These are phyloP conservation scores for Acrocalymma vagum DNA, from an alignment of 2,329 filamentous ascomycete species.

Conservation along the genomic window DNA sequence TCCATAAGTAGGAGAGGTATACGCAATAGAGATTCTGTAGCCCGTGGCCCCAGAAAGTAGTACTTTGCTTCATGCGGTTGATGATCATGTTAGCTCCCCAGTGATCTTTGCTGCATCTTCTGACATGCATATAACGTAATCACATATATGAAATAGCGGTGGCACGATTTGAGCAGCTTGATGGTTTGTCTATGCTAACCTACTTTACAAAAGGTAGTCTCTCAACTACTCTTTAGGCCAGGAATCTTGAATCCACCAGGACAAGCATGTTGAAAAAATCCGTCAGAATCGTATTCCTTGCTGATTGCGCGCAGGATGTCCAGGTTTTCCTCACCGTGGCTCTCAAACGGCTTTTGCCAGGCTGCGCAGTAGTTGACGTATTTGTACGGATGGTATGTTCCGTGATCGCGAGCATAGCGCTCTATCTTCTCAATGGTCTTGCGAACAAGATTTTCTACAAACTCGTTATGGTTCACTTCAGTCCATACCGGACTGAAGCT, in stretches of 20 bases:
- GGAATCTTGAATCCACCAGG: slow-evolving; percentile 39
- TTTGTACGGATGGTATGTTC: slow-evolving; percentile 7
- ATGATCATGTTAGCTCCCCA: too few species aligned
- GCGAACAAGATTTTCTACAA: slow-evolving; percentile 24
- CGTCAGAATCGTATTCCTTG: slow-evolving; percentile 39
- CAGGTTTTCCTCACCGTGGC: slow-evolving; percentile 30
- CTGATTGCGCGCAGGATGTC: slow-evolving; percentile 27
- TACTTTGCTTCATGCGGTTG: too few species aligned
- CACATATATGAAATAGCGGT: too few species aligned
- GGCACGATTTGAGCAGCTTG: slow-evolving; percentile 2
- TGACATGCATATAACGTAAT: too few species aligned
- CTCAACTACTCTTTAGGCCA: slow-evolving; percentile 7
- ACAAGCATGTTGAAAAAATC: slow-evolving; percentile 38
- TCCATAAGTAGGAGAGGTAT: too few species aligned
- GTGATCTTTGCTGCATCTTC: too few species aligned
- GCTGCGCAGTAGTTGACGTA: slow-evolving; percentile 38
- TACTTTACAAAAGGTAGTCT: slow-evolving; percentile 5
- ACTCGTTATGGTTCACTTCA: slow-evolving; percentile 33
- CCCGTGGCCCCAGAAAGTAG: too few species aligned
- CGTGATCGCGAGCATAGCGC: slow-evolving; percentile 17
- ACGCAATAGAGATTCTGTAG: too few species aligned
- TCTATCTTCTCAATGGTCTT: slow-evolving; percentile 35
- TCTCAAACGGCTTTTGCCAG: slow-evolving; percentile 38
- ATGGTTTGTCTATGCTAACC: neutral
- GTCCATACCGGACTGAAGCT: slow-evolving; percentile 32